Base-by-base conservation (phyloP, 257 asterid species). In the Solanum sejunctum region DNA sequence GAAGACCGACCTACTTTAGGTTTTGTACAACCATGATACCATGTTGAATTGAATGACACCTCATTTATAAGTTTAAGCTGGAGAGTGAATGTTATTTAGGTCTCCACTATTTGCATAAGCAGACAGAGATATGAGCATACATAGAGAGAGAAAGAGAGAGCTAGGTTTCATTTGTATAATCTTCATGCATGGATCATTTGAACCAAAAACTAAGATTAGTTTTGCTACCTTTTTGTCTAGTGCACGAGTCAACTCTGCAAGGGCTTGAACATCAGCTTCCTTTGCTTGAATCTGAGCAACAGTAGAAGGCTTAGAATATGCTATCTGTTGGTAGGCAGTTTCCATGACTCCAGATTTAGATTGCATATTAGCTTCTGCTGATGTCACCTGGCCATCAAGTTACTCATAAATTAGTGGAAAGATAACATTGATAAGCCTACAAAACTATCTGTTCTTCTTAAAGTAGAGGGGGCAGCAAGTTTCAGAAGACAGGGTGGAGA, bases 241-340 rank as follows among this genome's bases (percentile, higher is more conserved):
- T 58, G 97, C 94, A 88, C 97, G 93, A 80, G 93, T 91, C 86
- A 96, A 88, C 84, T 93, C 91, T 17, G 97, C 92, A 81, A 96
- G 94, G 85, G 97, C 99, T 88, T 89, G 94, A 83, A 92, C 89
- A 90, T 95, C 99, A 78, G 97, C 99, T 89, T 95, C 99, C 88
- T 91, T 96, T n/a, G 98, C 93, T 72, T 92, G 98, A 88, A 87
- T 87, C 88, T 89, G 94, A 86, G 90, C 89, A 52, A 82, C 83
- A 57, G 88, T 57, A 88, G 84, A 26, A 81, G 89, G 87, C 86
- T 90, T 93, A 54, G 91, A 83, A 90, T 89, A 85, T 75, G 92
- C 73, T 15, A 63, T 81, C 79, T 88, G 92, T 21, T 88, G 95
- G 85, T 85, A 75, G 72, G 67, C 17, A 60, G 91, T 67, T 70